These are phyloP conservation scores for Globisporangium heterothallicum DNA, from an alignment of 352 stramenopile genomes.

Conservation along the genomic window DNA sequence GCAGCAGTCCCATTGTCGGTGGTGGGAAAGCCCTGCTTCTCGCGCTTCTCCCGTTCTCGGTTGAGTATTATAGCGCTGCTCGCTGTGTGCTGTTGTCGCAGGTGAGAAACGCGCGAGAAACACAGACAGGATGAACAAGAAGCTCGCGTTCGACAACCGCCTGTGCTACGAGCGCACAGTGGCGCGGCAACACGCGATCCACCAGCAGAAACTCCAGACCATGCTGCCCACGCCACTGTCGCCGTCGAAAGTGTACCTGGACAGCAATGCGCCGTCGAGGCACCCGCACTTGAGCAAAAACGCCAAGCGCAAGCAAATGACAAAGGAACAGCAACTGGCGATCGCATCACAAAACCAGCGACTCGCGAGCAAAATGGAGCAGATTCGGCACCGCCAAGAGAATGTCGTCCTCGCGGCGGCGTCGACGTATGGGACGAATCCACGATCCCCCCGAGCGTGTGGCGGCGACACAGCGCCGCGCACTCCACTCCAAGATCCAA, in stretches of 20 bases:
- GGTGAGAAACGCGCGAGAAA: neutral
- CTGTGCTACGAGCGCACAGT: constrained; percentile 81
- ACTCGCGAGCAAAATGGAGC: constrained; percentile 64
- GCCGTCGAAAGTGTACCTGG: constrained; percentile 50
- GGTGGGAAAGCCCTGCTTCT: too few relatives aligned
- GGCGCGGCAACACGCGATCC: constrained; percentile 45
- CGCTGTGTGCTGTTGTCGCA: neutral
- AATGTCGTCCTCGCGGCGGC: constrained; percentile 44
- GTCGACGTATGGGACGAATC: constrained; percentile 10
- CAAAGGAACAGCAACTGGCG: constrained; percentile 50
- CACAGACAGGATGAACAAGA: constrained; percentile 52
- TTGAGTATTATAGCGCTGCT: too few relatives aligned
- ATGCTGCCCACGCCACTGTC: constrained; percentile 55
- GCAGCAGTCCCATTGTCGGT: too few relatives aligned
- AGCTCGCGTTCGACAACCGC: constrained; percentile 72
- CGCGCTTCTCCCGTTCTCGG: too few relatives aligned
- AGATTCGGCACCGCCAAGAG: constrained; percentile 61
- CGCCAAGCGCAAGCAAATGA: constrained; percentile 53
- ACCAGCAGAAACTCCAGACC: constrained; percentile 61
- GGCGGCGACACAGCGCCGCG: neutral
- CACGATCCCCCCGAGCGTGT: neutral
- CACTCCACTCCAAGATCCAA: neutral
- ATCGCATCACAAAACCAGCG: constrained; percentile 72
- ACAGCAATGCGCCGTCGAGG: constrained; percentile 42
- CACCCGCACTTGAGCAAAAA: constrained; percentile 47